Percentiles rank a stretch among this genome's conserved stretches.
Conservation (phyloP, 495 filamentous ascomycete species). For the Alectoria sarmentosa region DNA sequence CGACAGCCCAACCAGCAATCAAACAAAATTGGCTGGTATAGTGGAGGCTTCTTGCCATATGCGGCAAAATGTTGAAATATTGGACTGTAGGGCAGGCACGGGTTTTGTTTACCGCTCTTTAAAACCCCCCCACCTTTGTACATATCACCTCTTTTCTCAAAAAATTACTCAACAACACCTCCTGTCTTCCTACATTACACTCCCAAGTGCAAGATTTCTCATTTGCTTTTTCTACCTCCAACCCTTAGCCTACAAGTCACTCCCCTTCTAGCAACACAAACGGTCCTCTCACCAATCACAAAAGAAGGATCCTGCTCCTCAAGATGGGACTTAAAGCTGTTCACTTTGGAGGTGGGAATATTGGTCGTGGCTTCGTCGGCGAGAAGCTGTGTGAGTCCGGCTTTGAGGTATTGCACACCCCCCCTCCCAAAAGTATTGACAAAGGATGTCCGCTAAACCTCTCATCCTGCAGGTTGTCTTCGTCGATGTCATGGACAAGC, state of each 20-base stretch:
- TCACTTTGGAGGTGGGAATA: slow-evolving; percentile 93
- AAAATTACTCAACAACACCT: background rate
- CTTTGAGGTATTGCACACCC: slow-evolving; percentile 21
- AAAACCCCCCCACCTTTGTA: background rate
- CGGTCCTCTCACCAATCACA: background rate
- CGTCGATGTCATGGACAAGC: slow-evolving; percentile 76
- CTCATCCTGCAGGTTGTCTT: slow-evolving; percentile 63
- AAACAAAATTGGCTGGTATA: too few species aligned
- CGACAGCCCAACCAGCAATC: background rate
- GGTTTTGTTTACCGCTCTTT: background rate
- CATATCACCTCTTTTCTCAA: slow-evolving; percentile 2
- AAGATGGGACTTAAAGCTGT: slow-evolving; percentile 72
- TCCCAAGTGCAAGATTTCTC: background rate
- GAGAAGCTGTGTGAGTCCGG: slow-evolving; percentile 75
- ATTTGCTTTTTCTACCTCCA: background rate
- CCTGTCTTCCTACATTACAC: background rate
- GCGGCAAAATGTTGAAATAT: too few species aligned
- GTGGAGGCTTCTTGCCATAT: too few species aligned
- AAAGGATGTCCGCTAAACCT: background rate
- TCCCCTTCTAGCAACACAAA: background rate
- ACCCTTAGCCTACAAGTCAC: background rate
- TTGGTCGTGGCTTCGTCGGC: slow-evolving; percentile 62
- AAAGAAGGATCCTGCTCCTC: background rate
- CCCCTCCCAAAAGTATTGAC: background rate
- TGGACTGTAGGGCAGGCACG: too few species aligned